phyloP scores from a whole-genome alignment of 495 filamentous ascomycete genomes.

The Niebla homalea region DNA sequence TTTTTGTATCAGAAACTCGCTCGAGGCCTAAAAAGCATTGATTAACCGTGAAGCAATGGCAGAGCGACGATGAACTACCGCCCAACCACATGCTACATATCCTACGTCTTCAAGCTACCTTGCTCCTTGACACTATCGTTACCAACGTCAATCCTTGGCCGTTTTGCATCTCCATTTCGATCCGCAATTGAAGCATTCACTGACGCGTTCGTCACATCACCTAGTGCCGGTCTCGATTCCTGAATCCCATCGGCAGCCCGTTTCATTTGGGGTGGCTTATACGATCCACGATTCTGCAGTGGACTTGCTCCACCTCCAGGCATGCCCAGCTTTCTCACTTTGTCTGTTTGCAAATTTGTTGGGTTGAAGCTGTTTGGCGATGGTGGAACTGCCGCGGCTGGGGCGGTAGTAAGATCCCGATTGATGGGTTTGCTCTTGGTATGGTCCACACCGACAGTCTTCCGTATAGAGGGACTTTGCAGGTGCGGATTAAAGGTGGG shows the following conservation, averaged over 20 bases:
- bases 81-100: background rate
- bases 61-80: slow-evolving; percentile 2
- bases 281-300: slow-evolving; percentile 42
- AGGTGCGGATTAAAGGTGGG: slow-evolving; percentile 66
- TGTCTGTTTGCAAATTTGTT: slow-evolving; percentile 57
- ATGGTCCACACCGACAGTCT: slow-evolving; percentile 82
- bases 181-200: slow-evolving; percentile 6
- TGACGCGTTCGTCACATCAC: slow-evolving; percentile 29
- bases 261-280: slow-evolving; percentile 48
- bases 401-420: slow-evolving; percentile 30
- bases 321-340: slow-evolving; percentile 58
- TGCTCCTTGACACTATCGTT: background rate
- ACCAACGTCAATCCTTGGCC: slow-evolving; percentile 8
- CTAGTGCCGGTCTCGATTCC: slow-evolving; percentile 27
- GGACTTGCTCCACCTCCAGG: slow-evolving; percentile 45
- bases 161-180: slow-evolving; percentile 10
- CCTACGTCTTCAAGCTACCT: background rate
- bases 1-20: too few relatives aligned
- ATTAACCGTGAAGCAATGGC: background rate
- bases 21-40: too few relatives aligned
- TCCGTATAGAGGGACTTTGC: slow-evolving; percentile 77
- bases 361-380: slow-evolving; percentile 34
- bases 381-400: slow-evolving; percentile 21
- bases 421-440: slow-evolving; percentile 53
- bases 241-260: slow-evolving; percentile 22